Evolutionary conservation across 2,329 filamentous ascomycete genomes (phyloP), one percentile per base, ranked within the genome.

Genomic region (Aschersonia sp.): DNA sequence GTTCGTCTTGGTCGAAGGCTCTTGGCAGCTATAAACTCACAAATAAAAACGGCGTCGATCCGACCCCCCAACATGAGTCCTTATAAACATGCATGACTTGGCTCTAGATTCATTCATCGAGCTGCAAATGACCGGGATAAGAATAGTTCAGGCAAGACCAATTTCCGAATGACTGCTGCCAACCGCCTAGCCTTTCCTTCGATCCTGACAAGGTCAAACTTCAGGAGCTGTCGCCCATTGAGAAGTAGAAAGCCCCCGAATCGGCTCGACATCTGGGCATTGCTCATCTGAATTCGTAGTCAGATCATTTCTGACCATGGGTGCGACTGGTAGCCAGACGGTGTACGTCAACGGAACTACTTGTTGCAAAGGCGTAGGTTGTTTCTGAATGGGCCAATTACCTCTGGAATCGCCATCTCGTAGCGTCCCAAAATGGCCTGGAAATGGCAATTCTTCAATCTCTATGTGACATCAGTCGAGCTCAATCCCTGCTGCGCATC

Each of bases 261-360:
- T 46, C 6, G 46, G 46, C 44, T 45, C 33, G 14, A 44, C 14
- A 44, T 45, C 32, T 11, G 14, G 12, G 10, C 33, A 29, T 14
- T 11, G 5, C 32, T 12, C 40, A 14, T 42, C 40, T 42, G 22
- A 42, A 42, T 7, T 14, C n/a, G 10, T 14, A 35, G 7, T 9
- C 35, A n/a, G n/a, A 37, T 12, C 4, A 37, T 42, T 12, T 42
- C 40, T 30, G 30, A n/a, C 37, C 39, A 12, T 22, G 35, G 14
- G 22, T 29, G 35, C 14, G 12, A 46, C 46, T 30, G 49, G 49
- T 11, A 44, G 7, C 43, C 46, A 47, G 29, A 48, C 11, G 6
- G 44, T 45, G 35, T 48, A 42, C 29, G 32, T 44, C 11, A 46
- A 8, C 22, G 49, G 49, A 10, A 46, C 22, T 30, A 33, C 35